Evolutionary conservation across 768 basidiomycete genomes (phyloP), one percentile per base, ranked within the genome.

Genomic region (Ramaria sp.): DNA sequence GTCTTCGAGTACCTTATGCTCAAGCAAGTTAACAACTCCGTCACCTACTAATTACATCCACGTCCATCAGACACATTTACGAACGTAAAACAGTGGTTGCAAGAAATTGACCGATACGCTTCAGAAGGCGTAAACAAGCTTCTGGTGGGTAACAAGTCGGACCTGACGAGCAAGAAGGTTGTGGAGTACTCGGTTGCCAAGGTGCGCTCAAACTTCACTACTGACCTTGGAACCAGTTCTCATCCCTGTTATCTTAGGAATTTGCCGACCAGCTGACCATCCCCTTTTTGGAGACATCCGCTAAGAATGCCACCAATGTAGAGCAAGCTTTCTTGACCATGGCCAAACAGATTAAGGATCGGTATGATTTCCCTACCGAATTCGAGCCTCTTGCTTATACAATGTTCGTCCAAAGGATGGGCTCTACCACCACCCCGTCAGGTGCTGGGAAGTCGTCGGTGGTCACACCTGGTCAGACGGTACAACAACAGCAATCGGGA

Each of bases 281-380:
- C 64, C 86, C 91, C 48, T 98, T 96, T 85, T 75, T 99, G 68
- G 96, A 99, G 77, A 99, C 96, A 12, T 92, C 89, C n/a, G 96
- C 96, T 37, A 98, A 98, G 88, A 92, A 89, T 65, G 91, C 94
- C 53, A 94, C 93, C 60, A 96, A 96, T 64, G 96, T 99, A 59
- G 96, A 99, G 71, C 92, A 99, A 72, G 94, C 96, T 5, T 99
- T 99, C 82, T 84, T 97, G 78, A 94, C 93, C 31, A 91, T 99
- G 82, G 94, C 96, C 3, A 90, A 95, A 77, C 90, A 91, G 72
- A 91, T 92, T 69, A 91, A 92, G 70, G 90, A 92, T 70, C 83
- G 89, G 89, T 87, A 65, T 33, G 80, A 61, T 30, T 2, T 20
- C 11, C 39, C 19, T 9, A 51, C 22, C 49, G 1, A 57, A 7